Percentiles rank a stretch among this genome's conserved stretches.
Evolutionary conservation across 495 filamentous ascomycete genomes (phyloP).

Genomic region (Neurospora sublineolata): DNA sequence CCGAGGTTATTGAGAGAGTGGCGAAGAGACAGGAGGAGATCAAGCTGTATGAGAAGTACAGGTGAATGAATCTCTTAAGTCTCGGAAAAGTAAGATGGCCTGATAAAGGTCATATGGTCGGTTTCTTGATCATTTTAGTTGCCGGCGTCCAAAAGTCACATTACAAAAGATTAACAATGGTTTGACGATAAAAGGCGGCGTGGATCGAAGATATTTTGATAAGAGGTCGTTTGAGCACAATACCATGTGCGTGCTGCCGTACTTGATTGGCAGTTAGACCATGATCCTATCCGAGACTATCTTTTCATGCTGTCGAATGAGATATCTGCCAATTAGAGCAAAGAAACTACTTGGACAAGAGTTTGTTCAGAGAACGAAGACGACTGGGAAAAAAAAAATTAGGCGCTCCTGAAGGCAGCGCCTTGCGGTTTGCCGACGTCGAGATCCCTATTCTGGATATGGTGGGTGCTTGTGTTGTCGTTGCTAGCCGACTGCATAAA

Average conservation of each 20-base stretch:
- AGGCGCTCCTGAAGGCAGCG: background rate
- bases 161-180: background rate
- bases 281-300: background rate
- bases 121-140: background rate
- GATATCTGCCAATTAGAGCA: background rate
- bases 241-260: background rate
- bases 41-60: constrained; percentile 21
- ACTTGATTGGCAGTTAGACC: background rate
- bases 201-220: background rate
- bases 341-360: background rate
- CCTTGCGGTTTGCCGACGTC: background rate
- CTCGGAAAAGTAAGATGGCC: background rate
- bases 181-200: background rate
- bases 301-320: background rate
- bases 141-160: background rate
- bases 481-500: background rate
- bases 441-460: background rate
- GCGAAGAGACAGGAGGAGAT: constrained; percentile 52
- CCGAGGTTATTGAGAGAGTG: constrained; percentile 50
- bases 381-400: background rate
- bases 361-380: background rate
- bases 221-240: background rate
- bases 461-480: background rate
- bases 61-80: background rate
- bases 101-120: background rate